Conservation (phyloP, 768 basidiomycete genomes). For the Kwoniella mangroviensis region DNA sequence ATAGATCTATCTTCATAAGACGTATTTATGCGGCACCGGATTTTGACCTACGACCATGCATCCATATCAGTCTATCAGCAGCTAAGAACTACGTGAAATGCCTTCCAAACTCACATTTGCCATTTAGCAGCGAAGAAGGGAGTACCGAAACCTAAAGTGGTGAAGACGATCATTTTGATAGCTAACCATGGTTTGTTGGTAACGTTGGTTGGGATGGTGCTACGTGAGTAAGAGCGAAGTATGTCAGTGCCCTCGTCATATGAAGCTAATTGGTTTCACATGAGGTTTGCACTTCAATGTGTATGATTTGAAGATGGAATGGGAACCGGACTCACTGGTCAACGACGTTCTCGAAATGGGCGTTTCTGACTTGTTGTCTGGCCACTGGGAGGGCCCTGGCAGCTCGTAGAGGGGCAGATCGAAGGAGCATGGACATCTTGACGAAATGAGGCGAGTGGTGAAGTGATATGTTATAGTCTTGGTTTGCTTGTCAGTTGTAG, state of each 20-base stretch:
- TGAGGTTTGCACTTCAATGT: too few relatives aligned
- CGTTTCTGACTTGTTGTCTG: conserved; percentile 41
- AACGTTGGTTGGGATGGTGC: conserved; percentile 51
- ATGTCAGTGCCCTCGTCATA: background rate
- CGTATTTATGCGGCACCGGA: background rate
- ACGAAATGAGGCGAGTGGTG: conserved; percentile 6
- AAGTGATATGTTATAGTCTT: background rate
- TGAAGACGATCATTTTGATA: conserved; percentile 44
- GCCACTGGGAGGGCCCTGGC: conserved; percentile 29
- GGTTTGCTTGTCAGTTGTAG: background rate
- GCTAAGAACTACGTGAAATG: too few relatives aligned
- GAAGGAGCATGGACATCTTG: conserved; percentile 50
- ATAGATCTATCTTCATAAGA: too few relatives aligned
- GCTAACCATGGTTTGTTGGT: conserved; percentile 50
- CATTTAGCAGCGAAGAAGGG: conserved; percentile 53
- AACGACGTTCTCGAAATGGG: conserved; percentile 56
- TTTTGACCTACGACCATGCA: background rate
- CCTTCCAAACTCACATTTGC: conserved; percentile 49
- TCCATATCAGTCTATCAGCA: background rate
- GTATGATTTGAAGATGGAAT: too few relatives aligned
- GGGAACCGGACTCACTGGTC: conserved; percentile 39
- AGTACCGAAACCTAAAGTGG: conserved; percentile 45
- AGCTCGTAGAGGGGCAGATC: conserved; percentile 41
- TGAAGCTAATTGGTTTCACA: too few relatives aligned
- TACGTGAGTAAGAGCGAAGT: conserved; percentile 9